Evolutionary conservation across 805 yeast species (phyloP).

Genomic region (Starmerella scarabaei): DNA sequence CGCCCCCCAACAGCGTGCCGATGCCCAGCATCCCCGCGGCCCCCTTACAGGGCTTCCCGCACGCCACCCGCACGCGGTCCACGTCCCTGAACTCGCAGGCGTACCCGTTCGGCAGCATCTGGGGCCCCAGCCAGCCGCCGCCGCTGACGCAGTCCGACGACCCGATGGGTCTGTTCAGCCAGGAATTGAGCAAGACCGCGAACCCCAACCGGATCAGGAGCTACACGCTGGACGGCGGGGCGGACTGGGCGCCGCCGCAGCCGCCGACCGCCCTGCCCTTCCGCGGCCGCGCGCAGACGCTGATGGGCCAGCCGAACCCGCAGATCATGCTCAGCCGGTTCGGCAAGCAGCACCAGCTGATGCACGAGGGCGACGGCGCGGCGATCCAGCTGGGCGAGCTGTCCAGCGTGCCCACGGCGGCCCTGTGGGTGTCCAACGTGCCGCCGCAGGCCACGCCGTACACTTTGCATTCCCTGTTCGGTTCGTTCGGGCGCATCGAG

Average conservation of each 20-base stretch:
- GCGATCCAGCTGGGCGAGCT: conserved; percentile 16
- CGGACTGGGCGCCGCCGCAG: conserved; percentile 7
- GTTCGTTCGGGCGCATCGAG: conserved; percentile 47
- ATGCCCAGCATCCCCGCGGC: neutral
- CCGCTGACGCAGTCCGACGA: conserved; percentile 8
- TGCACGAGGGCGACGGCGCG: conserved; percentile 3
- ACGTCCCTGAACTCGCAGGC: conserved; percentile 14
- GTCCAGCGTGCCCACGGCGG: conserved; percentile 30
- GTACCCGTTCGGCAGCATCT: conserved; percentile 17
- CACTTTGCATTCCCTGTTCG: conserved; percentile 47
- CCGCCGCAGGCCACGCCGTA: conserved; percentile 47
- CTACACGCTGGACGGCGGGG: conserved; percentile 20
- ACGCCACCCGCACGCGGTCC: conserved; percentile 10
- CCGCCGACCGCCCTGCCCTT: conserved; percentile 8
- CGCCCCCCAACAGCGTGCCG: neutral
- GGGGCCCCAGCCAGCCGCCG: conserved; percentile 8
- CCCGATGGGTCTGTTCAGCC: conserved; percentile 24
- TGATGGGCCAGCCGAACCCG: neutral
- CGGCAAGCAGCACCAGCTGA: conserved; percentile 15
- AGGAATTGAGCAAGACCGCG: conserved; percentile 25
- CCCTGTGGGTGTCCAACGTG: conserved; percentile 65
- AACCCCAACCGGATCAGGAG: conserved; percentile 25
- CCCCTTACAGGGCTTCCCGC: neutral
- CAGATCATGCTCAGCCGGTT: conserved; percentile 13
- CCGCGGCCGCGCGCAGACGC: conserved; percentile 23